Conservation (phyloP, 2,329 filamentous ascomycete species). For the Didymella pinodella region DNA sequence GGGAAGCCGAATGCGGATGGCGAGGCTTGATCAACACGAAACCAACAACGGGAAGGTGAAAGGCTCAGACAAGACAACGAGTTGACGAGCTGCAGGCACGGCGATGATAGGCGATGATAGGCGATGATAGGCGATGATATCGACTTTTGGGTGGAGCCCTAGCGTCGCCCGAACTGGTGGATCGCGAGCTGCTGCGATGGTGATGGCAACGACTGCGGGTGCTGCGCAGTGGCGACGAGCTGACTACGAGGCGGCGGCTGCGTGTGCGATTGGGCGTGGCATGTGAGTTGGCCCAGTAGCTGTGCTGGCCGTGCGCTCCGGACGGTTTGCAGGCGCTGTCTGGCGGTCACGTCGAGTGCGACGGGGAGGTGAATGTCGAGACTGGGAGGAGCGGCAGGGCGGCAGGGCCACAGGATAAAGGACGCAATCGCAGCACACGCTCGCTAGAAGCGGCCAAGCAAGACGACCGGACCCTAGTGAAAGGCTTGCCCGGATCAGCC, state of each 20-base stretch:
- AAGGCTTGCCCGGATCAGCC: conserved; percentile 21
- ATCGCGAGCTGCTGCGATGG: conserved; percentile 24
- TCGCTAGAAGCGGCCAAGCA: conserved; percentile 18
- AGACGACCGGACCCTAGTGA: conserved; percentile 14
- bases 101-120: background rate
- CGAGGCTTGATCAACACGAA: conserved; percentile 12
- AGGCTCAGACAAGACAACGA: conserved; percentile 5
- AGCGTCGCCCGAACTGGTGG: conserved; percentile 16
- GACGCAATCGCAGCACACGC: conserved; percentile 17
- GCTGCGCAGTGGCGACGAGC: conserved; percentile 35
- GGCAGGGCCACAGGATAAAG: conserved; percentile 19
- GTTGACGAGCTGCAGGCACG: background rate
- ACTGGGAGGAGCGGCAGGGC: conserved; percentile 17
- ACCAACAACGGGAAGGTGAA: conserved; percentile 6
- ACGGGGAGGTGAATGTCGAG: conserved; percentile 18
- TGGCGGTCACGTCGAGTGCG: conserved; percentile 21
- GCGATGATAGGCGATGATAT: background rate
- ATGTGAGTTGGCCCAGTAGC: conserved; percentile 26
- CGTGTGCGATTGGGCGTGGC: conserved; percentile 25
- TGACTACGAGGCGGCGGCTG: conserved; percentile 21
- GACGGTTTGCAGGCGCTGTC: conserved; percentile 17
- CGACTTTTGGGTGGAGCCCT: conserved; percentile 14
- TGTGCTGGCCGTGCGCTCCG: conserved; percentile 37
- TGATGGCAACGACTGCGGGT: conserved; percentile 37
- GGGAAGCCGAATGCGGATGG: conserved; percentile 18